These are phyloP conservation scores for Aspergillus steynii DNA, from an alignment of 495 filamentous ascomycete species.

Conservation along the genomic window DNA sequence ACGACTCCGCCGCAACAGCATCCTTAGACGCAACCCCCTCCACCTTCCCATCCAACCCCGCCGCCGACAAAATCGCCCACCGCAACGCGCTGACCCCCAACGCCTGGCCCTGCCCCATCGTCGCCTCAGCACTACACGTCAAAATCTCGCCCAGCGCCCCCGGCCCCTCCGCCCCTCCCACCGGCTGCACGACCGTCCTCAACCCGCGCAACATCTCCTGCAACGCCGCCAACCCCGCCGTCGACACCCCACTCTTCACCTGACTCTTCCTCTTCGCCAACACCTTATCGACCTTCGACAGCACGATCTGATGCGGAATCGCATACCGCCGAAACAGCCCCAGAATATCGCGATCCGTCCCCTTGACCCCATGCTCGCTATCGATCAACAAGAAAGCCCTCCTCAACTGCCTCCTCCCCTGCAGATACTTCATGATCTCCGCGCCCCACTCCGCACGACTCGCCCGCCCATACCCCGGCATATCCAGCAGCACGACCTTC, in stretches of 20 bases:
- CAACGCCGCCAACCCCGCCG: conserved; percentile 30
- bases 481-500: conserved; percentile 71
- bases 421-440: conserved; percentile 84
- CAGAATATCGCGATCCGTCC: conserved; percentile 66
- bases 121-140: conserved; percentile 43
- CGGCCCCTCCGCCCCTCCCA: conserved; percentile 36
- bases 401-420: conserved; percentile 62
- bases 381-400: conserved; percentile 53
- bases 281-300: conserved; percentile 78
- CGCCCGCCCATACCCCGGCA: conserved; percentile 90
- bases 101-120: conserved; percentile 31
- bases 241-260: conserved; percentile 30
- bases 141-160: conserved; percentile 53
- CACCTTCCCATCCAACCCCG: conserved; percentile 46
- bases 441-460: conserved; percentile 76
- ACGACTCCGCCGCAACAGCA: too few relatives aligned
- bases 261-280: conserved; percentile 37
- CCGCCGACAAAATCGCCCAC: conserved; percentile 53
- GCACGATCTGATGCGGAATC: conserved; percentile 73
- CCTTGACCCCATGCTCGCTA: conserved; percentile 76
- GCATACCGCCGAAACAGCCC: conserved; percentile 58
- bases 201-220: conserved; percentile 29
- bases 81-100: conserved; percentile 49
- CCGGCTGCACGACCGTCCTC: conserved; percentile 33
- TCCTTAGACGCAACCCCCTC: conserved; percentile 9